Percentiles rank a stretch among this genome's conserved stretches.
phyloP scores from a whole-genome alignment of 768 basidiomycete genomes.

The Naganishia vaughanmartiniae region DNA sequence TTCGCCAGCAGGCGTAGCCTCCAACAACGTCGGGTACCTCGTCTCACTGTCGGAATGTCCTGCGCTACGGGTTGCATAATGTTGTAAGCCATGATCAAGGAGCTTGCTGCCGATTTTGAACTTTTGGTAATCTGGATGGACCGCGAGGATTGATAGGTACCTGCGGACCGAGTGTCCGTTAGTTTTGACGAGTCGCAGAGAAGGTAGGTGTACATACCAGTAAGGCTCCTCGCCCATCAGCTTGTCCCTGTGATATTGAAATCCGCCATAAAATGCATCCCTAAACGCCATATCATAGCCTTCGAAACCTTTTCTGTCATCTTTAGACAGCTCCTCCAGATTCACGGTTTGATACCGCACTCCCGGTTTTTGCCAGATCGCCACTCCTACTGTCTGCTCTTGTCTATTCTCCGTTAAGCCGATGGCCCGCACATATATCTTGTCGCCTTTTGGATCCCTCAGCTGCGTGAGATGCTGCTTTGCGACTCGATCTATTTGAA shows the following conservation, averaged over 20 bases:
- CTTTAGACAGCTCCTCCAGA: not conserved
- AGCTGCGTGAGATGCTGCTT: conserved; percentile 3
- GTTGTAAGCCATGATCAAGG: conserved; percentile 16
- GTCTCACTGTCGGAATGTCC: not conserved
- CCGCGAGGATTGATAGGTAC: conserved; percentile 21
- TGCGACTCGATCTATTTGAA: conserved; percentile 14
- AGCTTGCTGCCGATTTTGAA: conserved; percentile 8
- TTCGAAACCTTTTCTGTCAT: conserved; percentile 2
- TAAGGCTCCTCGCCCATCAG: conserved; percentile 13
- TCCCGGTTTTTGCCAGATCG: conserved; percentile 9
- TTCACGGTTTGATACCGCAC: not conserved
- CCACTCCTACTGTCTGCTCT: conserved; percentile 11
- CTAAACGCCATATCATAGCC: conserved; percentile 18
- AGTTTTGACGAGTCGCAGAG: not conserved
- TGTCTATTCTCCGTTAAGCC: not conserved
- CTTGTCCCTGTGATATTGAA: conserved; percentile 8
- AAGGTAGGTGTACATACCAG: conserved; percentile 3
- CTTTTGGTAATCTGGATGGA: conserved; percentile 19
- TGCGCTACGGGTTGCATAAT: not conserved
- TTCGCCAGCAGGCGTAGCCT: conserved; percentile 15
- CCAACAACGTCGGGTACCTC: conserved; percentile 2
- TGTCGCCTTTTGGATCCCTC: not conserved
- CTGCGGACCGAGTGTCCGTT: not conserved
- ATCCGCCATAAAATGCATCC: conserved; percentile 18
- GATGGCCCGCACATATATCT: conserved; percentile 6